These are phyloP conservation scores for Fusarium temperatum DNA, from an alignment of 2,329 filamentous ascomycete genomes.

Conservation along the genomic window DNA sequence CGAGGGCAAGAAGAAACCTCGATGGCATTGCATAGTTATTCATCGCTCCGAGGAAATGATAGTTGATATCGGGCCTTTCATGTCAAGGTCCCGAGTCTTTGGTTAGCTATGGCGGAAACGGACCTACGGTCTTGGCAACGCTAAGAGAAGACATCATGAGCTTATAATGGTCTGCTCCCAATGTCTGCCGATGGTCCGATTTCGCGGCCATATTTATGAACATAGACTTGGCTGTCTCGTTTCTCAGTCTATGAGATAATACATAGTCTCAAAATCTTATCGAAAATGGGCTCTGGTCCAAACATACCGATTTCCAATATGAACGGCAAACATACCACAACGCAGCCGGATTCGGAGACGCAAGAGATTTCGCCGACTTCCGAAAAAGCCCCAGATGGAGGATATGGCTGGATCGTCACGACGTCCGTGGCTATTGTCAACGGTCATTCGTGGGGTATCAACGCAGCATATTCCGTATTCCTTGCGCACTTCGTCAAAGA, in stretches of 20 bases:
- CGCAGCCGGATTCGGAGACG: neutral
- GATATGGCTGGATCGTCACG: conserved; percentile 57
- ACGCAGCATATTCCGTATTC: conserved; percentile 62
- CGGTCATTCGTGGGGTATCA: conserved; percentile 53
- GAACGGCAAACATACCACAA: neutral
- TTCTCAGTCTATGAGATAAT: neutral
- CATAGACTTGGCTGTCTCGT: neutral
- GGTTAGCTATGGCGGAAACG: neutral
- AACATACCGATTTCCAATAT: neutral
- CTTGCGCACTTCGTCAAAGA: conserved; percentile 64
- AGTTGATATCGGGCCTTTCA: neutral
- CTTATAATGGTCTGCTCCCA: neutral
- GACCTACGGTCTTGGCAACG: neutral
- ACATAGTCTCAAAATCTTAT: neutral
- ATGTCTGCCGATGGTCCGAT: neutral
- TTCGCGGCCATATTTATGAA: neutral
- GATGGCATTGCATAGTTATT: neutral
- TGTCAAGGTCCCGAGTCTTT: neutral
- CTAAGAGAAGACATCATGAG: neutral
- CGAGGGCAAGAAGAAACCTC: fast-evolving
- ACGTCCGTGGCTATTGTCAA: conserved; percentile 47
- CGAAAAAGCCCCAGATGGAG: conserved; percentile 52
- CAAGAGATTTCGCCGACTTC: neutral
- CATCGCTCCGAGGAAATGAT: neutral
- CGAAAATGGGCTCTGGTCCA: neutral